Evolutionary conservation across 2,329 filamentous ascomycete genomes (phyloP), one percentile per base, ranked within the genome.

Genomic region (Fusarium tupiense): DNA sequence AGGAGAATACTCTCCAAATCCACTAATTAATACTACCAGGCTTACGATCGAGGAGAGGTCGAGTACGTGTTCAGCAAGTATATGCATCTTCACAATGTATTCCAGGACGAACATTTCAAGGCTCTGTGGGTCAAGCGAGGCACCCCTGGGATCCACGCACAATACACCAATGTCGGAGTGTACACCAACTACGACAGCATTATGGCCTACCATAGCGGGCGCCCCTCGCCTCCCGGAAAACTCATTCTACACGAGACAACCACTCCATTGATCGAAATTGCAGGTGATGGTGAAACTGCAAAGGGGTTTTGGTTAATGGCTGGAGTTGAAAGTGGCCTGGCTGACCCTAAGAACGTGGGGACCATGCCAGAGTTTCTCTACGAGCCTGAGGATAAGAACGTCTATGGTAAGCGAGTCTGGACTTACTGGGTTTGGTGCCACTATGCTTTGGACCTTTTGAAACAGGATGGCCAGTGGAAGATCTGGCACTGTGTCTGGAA

Each of bases 1-100:
- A 2, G 8, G 0, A 3, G 2, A 10, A 10, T 2, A 0, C 2
- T 14, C 8, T 19, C 8, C 11, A 2, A 19, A 19, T 3, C 0
- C 3, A 4, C 3, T 10, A 1, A 22, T 13, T 47, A 2, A 35
- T 3, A 2, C 0, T 2, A 6, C 1, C 6, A 58, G 56, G n/a
- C 41, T 3, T 50, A 49, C 9, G 40, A n/a, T 20, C 31, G 40
- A 29, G 56, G 56, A 1, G 41, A 46, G 5, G 56, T 37, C 1
- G 56, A 59, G n/a, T 50, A 59, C 2, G n/a, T 50, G 3, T 59
- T 59, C 13, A 59, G 56, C 41, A 59, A 59, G 19, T 59, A 59
- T 17, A 59, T 59, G 41, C 56, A 59, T 17, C 41, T 49, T 26
- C 56, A 59, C 10, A 59, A 59, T 35, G 41, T 59, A 2, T 59